Evolutionary conservation across 2,329 filamentous ascomycete genomes (phyloP).

Genomic region (Escovopsis sp.): DNA sequence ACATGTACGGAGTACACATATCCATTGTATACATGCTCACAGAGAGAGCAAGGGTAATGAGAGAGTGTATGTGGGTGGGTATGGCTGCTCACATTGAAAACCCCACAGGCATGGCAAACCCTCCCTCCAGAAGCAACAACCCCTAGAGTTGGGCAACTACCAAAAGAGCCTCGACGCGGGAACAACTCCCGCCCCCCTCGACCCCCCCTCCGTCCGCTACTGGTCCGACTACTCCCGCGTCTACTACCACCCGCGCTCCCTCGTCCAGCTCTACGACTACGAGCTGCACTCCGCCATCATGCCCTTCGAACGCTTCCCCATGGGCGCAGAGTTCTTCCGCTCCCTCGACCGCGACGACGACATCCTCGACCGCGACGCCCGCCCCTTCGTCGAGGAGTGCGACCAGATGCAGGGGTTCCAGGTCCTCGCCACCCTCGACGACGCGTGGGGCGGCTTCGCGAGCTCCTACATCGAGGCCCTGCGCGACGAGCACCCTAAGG

Average conservation of each 20-base stretch:
- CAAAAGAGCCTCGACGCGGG: conserved; percentile 67
- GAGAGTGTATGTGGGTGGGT: no score
- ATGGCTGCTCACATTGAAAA: neutral
- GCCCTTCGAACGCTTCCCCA: conserved; percentile 84
- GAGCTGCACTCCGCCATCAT: conserved; percentile 65
- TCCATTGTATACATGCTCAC: no score
- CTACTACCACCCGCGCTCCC: conserved; percentile 81
- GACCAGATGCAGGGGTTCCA: conserved; percentile 86
- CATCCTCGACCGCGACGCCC: conserved; percentile 75
- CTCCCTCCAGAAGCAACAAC: conserved; percentile 50
- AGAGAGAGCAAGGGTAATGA: no score
- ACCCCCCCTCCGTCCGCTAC: conserved; percentile 62
- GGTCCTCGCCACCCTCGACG: conserved; percentile 53
- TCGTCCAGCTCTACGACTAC: conserved; percentile 77
- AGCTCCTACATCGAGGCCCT: conserved; percentile 60
- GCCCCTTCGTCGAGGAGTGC: conserved; percentile 81
- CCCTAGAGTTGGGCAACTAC: conserved; percentile 58
- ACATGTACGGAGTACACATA: no score
- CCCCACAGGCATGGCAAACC: conserved; percentile 45
- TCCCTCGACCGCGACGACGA: conserved; percentile 67
- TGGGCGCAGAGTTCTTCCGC: conserved; percentile 62
- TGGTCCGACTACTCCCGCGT: conserved; percentile 93
- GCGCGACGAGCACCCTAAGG: conserved; percentile 82
- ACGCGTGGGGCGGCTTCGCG: conserved; percentile 70
- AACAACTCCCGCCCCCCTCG: conserved; percentile 47